A percentile compares a stretch with the other conserved stretches of the same genome.
Conservation (phyloP, 768 basidiomycete genomes). For the Gloeostereum incarnatum region DNA sequence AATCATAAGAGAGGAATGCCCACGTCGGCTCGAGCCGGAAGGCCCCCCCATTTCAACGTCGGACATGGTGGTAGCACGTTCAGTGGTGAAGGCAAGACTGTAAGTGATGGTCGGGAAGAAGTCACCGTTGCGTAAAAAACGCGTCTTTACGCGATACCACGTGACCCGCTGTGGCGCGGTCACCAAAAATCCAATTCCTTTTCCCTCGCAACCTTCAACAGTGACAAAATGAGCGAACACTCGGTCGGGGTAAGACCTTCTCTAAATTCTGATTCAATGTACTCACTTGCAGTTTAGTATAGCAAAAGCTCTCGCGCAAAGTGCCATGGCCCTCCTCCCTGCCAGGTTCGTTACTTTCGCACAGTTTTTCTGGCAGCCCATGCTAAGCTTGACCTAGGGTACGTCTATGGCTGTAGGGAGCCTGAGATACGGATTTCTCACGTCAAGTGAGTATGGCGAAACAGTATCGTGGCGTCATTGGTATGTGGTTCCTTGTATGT, state of each 20-base stretch:
- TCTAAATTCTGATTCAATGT: too few relatives aligned
- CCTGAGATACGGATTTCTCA: constrained; percentile 54
- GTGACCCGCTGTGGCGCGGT: too few relatives aligned
- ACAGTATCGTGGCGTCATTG: constrained; percentile 73
- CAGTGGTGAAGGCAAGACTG: too few relatives aligned
- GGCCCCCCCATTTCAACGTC: constrained; percentile 5
- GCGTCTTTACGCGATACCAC: too few relatives aligned
- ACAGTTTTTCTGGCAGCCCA: constrained; percentile 1
- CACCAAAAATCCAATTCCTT: too few relatives aligned
- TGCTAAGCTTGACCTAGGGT: constrained; percentile 20
- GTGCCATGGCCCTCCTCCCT: constrained; percentile 57
- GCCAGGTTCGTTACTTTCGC: constrained; percentile 23
- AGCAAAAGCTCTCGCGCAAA: constrained; percentile 61
- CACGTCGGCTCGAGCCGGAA: not conserved
- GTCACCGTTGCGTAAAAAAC: too few relatives aligned
- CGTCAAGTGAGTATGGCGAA: constrained; percentile 39
- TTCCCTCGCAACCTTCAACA: too few relatives aligned
- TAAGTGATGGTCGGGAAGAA: too few relatives aligned
- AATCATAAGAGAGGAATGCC: not conserved
- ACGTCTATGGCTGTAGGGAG: constrained; percentile 41
- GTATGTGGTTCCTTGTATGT: constrained; percentile 23
- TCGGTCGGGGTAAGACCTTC: too few relatives aligned
- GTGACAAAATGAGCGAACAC: too few relatives aligned
- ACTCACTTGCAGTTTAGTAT: too few relatives aligned
- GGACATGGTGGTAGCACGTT: too few relatives aligned